These are phyloP conservation scores for Immersiporthe knoxdaviesiana DNA, from an alignment of 2,329 filamentous ascomycete genomes.

Conservation along the genomic window DNA sequence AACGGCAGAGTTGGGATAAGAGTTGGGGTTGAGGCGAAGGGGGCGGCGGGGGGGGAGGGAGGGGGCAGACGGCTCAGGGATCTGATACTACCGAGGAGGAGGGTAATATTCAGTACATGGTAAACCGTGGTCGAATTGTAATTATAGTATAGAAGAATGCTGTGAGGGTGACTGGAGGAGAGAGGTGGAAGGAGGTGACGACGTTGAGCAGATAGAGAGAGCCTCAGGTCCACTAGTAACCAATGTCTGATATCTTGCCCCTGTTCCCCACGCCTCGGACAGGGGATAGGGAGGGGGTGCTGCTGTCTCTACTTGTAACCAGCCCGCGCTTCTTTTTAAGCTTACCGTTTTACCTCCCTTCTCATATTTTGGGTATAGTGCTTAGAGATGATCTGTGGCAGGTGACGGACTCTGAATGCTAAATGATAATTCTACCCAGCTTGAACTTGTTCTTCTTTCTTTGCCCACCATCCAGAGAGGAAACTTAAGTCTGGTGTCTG, in stretches of 20 bases:
- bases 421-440: no score
- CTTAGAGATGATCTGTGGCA: no score
- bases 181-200: not conserved
- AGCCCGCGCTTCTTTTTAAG: constrained; percentile 4
- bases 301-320: not conserved
- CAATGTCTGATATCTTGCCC: not conserved
- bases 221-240: not conserved
- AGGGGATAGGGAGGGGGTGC: not conserved
- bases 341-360: not conserved
- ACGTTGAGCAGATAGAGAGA: not conserved
- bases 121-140: not conserved
- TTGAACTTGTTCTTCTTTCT: no score
- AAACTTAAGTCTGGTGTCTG: no score
- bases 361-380: not conserved
- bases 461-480: no score
- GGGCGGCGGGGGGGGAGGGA: no score
- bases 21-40: not conserved
- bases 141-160: not conserved
- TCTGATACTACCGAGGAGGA: not conserved
- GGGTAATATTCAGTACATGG: not conserved
- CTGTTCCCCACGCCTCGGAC: constrained; percentile 5
- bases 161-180: not conserved
- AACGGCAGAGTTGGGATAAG: not conserved
- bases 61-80: not conserved
- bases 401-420: not conserved